Conservation (phyloP, 2,329 filamentous ascomycete genomes). For the Hypomyces rosellus region DNA sequence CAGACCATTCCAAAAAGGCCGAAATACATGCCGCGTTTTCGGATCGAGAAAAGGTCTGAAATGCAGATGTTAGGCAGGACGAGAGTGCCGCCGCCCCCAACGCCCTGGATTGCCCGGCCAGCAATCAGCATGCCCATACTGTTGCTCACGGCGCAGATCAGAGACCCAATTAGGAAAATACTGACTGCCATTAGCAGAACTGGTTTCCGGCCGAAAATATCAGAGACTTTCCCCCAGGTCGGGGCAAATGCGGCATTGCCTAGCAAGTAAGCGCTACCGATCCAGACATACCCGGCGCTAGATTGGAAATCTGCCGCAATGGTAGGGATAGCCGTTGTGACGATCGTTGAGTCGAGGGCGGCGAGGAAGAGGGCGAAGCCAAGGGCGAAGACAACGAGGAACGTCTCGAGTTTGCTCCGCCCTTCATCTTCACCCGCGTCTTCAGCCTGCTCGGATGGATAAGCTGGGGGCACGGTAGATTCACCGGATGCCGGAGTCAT, state of each 20-base stretch:
- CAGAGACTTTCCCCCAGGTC: conserved; percentile 60
- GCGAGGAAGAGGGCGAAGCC: conserved; percentile 45
- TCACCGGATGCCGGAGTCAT: too few species aligned
- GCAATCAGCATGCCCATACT: conserved; percentile 49
- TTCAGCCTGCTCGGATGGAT: conserved; percentile 9
- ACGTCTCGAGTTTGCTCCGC: conserved; percentile 32
- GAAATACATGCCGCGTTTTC: conserved; percentile 40
- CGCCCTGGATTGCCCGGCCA: conserved; percentile 50
- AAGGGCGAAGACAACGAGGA: conserved; percentile 35
- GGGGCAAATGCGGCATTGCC: conserved; percentile 61
- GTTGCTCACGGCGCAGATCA: conserved; percentile 45
- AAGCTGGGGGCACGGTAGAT: neutral
- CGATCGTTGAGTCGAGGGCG: conserved; percentile 53
- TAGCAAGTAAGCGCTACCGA: conserved; percentile 67
- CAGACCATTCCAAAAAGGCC: conserved; percentile 58
- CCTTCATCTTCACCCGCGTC: conserved; percentile 30
- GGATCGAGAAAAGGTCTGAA: neutral
- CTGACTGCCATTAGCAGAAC: conserved; percentile 43
- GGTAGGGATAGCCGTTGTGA: conserved; percentile 61
- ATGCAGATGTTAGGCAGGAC: conserved; percentile 52
- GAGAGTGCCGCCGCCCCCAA: conserved; percentile 51
- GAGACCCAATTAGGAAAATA: conserved; percentile 49
- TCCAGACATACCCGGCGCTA: conserved; percentile 68
- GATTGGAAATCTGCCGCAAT: conserved; percentile 59
- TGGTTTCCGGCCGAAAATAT: conserved; percentile 54